Conservation (phyloP, 2,329 filamentous ascomycete species). For the Leptographium lundbergii region DNA sequence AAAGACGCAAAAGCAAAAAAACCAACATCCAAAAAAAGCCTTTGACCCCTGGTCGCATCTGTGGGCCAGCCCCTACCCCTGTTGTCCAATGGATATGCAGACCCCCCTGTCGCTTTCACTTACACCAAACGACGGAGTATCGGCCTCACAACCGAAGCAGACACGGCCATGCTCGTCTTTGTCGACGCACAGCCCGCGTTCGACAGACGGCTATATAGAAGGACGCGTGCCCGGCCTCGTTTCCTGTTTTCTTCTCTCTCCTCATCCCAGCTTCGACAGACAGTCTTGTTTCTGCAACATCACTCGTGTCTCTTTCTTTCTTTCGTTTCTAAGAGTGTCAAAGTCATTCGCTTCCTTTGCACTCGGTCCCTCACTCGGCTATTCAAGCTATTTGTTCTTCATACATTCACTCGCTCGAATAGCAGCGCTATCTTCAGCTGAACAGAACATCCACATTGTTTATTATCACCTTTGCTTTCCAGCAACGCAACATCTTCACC, state of each 20-base stretch:
- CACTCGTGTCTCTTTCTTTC: not conserved
- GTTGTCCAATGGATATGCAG: not conserved
- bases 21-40: not conserved
- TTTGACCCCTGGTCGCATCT: not conserved
- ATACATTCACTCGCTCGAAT: conserved; percentile 12
- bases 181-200: not conserved
- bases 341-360: conserved; percentile 46
- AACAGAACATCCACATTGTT: not conserved
- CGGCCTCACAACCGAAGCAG: not conserved
- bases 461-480: not conserved
- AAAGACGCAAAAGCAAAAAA: not conserved
- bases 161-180: not conserved
- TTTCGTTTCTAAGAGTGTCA: conserved; percentile 25
- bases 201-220: not conserved
- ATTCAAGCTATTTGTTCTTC: conserved; percentile 13
- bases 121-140: not conserved
- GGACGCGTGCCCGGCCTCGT: not conserved
- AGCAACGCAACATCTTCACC: conserved; percentile 12
- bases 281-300: not conserved
- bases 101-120: not conserved
- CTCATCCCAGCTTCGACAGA: not conserved
- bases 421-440: conserved; percentile 2
- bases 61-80: not conserved
- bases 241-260: not conserved
- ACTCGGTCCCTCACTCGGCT: conserved; percentile 19